Evolutionary conservation across 2,329 filamentous ascomycete genomes (phyloP), one percentile per base, ranked within the genome.

Genomic region (Talaromyces albobiverticillius): DNA sequence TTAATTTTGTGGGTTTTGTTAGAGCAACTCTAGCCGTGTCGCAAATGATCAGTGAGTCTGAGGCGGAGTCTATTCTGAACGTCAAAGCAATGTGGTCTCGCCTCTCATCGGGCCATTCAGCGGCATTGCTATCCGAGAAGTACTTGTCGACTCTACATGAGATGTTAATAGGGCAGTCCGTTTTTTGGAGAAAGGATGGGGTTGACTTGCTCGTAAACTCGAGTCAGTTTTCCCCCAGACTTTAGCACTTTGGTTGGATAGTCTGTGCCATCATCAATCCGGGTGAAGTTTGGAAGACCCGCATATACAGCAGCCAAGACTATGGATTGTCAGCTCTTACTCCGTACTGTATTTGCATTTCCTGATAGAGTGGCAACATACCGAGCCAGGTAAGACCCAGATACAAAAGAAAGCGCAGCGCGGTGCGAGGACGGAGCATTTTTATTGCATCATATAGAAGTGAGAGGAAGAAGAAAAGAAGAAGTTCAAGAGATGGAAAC

Each of bases 201-300:
- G 20, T 41, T 11, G n/a, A 18, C 43, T 38, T 36, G 23, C 51
- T 20, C 43, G 32, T 54, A 54, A 45, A 54, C 38, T 11, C 45
- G 51, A 34, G 51, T 54, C 29, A 54, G 40, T n/a, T 42, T 54
- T 26, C 45, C 20, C 13, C 45, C 51, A 26, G 36, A 49, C 3
- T 38, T 34, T n/a, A 54, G 20, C 18, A 54, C 46, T 1, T 34
- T 49, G 26, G 23, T 50, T 34, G 46, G 36, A 22, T 54, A 54
- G 20, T 43, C 16, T 11, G 16, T 49, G 18, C 51, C 51, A 54
- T 54, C 32, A 36, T 54, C 51, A 22, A 14, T 3, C 34, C 51
- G 51, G 11, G 51, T 41, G 18, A 48, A 54, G 29, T 26, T 26
- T 9, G 51, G 51, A 2, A 54, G 36, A 13, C 51, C 51, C n/a